Evolutionary conservation across 768 basidiomycete genomes (phyloP).

Genomic region (Boletus subcaerulescens): DNA sequence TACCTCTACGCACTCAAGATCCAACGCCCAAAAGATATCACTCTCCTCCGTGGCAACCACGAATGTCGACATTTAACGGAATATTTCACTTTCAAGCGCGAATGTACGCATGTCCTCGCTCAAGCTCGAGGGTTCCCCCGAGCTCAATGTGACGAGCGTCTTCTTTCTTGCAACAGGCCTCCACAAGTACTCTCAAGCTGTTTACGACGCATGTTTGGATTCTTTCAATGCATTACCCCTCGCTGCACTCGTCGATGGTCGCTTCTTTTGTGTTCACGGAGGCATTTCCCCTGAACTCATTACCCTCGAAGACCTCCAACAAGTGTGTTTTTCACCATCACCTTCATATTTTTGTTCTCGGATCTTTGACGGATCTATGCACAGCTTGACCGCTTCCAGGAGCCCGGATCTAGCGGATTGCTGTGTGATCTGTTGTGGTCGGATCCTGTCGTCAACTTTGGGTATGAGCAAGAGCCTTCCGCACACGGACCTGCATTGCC

Average conservation of each 20-base stretch:
- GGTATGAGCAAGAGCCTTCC: constrained; percentile 65
- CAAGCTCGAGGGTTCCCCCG: background rate
- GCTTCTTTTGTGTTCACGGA: constrained; percentile 98
- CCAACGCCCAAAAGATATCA: constrained; percentile 78
- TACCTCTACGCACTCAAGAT: constrained; percentile 95
- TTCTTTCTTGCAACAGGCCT: constrained; percentile 21
- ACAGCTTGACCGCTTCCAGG: constrained; percentile 88
- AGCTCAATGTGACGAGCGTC: constrained; percentile 5
- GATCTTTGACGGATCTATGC: constrained; percentile 5
- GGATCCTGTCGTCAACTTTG: constrained; percentile 88
- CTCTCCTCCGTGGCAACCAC: constrained; percentile 91
- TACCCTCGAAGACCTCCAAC: constrained; percentile 69
- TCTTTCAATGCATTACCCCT: constrained; percentile 91
- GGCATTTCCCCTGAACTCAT: constrained; percentile 88
- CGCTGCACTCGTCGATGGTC: constrained; percentile 87
- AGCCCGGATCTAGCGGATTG: constrained; percentile 88
- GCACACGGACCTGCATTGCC: constrained; percentile 51
- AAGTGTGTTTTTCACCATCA: constrained; percentile 40
- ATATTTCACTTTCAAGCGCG: constrained; percentile 97
- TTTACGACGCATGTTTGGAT: constrained; percentile 91
- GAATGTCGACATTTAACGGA: constrained; percentile 96
- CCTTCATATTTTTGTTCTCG: background rate
- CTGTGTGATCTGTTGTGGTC: constrained; percentile 97
- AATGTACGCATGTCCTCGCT: constrained; percentile 58
- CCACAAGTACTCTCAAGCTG: constrained; percentile 34